Base-by-base conservation (phyloP, 2,329 filamentous ascomycete species). In the Colletotrichum ledebouriae region DNA sequence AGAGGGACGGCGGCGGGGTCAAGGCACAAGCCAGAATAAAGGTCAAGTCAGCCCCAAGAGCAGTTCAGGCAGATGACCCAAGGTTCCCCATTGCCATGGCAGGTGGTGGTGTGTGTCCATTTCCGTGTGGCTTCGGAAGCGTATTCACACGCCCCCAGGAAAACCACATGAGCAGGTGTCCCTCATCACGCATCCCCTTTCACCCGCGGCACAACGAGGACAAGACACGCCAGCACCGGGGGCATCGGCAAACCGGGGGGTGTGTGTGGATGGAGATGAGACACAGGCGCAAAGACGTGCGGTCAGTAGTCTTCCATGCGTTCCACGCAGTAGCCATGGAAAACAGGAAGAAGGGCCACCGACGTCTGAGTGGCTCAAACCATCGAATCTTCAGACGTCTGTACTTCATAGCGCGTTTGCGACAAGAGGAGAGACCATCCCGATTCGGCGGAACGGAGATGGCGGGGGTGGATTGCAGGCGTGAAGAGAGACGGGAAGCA, bases 381-480 rank as follows among this genome's bases (percentile, higher is more conserved):
- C 65, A 65, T 69, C 7, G 62, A 69, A 56, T 69, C 49, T 69
- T 60, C 66, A 69, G 62, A 60, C 55, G 34, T 69, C 55, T 66
- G 66, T 53, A 25, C 25, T 25, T 25, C 25, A 25, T 25, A 68
- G 65, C 65, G 65, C 59, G 55, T 50, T 50, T 66, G 60, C 61
- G 49, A 59, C 55, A 44, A 41, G n/a, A 67, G 34, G 63, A 44
- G 34, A 49, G 22, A 33, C 68, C 59, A 67, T 69, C 65, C 65
- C 59, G 57, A 69, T 69, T 70, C 69, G 69, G 69, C 69, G 61
- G 59, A 70, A 69, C 69, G 69, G 69, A 70, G 57, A 47, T 39
- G n/a, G 58, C 17, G 29, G 17, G 34, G 29, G n/a, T 15, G 49
- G 49, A 34, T 33, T 15, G 29, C 15, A 52, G 25, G 22, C 49